phyloP scores from a whole-genome alignment of 2,329 filamentous ascomycete species.

The Neofusicoccum umdonicola region DNA sequence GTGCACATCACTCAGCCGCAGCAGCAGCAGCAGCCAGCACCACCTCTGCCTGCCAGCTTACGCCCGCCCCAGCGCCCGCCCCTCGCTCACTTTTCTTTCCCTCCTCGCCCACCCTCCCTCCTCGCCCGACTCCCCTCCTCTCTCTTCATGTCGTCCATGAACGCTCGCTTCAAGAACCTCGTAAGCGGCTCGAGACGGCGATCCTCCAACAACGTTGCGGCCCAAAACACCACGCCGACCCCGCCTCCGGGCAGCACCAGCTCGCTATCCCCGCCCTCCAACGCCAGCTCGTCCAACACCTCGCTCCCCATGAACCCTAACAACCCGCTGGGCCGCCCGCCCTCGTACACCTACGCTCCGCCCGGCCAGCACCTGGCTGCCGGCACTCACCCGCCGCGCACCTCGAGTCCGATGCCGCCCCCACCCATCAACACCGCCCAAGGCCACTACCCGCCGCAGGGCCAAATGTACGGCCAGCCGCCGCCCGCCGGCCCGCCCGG shows the following conservation, averaged over 20 bases:
- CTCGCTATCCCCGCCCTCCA: constrained; percentile 39
- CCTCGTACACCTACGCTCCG: constrained; percentile 60
- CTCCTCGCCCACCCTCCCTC: constrained; percentile 17
- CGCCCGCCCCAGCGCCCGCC: constrained; percentile 5
- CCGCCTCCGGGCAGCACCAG: constrained; percentile 32
- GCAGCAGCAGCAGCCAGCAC: constrained; percentile 6
- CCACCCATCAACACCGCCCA: constrained; percentile 55
- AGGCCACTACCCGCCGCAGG: constrained; percentile 50
- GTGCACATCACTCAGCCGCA: constrained; percentile 16
- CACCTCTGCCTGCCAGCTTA: constrained; percentile 16
- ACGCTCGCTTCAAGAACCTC: constrained; percentile 75
- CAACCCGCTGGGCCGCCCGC: constrained; percentile 58
- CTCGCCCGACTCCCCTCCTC: constrained; percentile 24
- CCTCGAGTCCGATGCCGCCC: constrained; percentile 53
- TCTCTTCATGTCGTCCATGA: constrained; percentile 38
- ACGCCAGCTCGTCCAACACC: constrained; percentile 35
- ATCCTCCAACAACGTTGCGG: constrained; percentile 54
- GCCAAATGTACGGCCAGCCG: constrained; percentile 41
- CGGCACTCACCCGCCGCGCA: constrained; percentile 32
- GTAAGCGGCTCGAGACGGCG: constrained; percentile 74
- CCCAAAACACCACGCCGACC: constrained; percentile 37
- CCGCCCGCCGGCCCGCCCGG: constrained; percentile 33
- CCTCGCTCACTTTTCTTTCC: constrained; percentile 11
- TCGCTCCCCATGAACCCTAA: constrained; percentile 53
- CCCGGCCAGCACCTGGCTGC: constrained; percentile 37